Conservation (phyloP, 805 yeast species). For the Maudiozyma pseudohumilis region DNA sequence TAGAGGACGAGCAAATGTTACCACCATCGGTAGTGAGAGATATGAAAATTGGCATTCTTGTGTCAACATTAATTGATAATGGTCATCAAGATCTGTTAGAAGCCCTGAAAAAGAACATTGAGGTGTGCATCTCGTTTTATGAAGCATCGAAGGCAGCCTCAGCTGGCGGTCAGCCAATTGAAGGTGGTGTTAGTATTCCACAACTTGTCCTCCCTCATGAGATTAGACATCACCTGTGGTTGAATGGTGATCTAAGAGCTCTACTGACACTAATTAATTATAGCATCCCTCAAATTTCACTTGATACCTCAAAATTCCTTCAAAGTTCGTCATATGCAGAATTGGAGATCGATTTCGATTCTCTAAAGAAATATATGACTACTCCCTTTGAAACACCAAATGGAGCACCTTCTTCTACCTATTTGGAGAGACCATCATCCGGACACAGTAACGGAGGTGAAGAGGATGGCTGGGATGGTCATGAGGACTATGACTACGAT, state of each 20-base stretch:
- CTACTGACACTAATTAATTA: slow-evolving; percentile 18
- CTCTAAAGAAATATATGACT: slow-evolving; percentile 14
- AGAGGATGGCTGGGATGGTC: slow-evolving; percentile 17
- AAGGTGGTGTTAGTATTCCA: neutral
- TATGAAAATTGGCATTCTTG: slow-evolving; percentile 24
- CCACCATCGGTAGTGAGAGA: slow-evolving; percentile 17
- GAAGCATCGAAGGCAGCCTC: slow-evolving; percentile 2
- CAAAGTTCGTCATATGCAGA: slow-evolving; percentile 8
- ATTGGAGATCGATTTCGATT: slow-evolving; percentile 8
- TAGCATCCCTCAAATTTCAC: slow-evolving; percentile 11
- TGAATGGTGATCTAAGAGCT: slow-evolving; percentile 24
- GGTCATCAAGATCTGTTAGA: slow-evolving; percentile 19
- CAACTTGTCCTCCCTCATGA: slow-evolving; percentile 5
- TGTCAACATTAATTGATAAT: slow-evolving; percentile 28
- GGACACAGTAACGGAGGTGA: slow-evolving; percentile 2
- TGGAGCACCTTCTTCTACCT: slow-evolving; percentile 21
- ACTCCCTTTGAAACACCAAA: slow-evolving; percentile 24
- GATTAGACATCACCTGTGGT: slow-evolving; percentile 8
- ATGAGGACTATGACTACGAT: slow-evolving; percentile 15
- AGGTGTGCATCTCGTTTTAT: slow-evolving; percentile 10
- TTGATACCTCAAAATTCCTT: slow-evolving; percentile 16
- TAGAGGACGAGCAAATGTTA: slow-evolving; percentile 17
- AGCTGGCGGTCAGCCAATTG: neutral
- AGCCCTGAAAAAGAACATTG: slow-evolving; percentile 14
- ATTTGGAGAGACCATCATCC: slow-evolving; percentile 14